Base-by-base conservation (phyloP, 352 stramenopile species). In the Globisporangium parvum region DNA sequence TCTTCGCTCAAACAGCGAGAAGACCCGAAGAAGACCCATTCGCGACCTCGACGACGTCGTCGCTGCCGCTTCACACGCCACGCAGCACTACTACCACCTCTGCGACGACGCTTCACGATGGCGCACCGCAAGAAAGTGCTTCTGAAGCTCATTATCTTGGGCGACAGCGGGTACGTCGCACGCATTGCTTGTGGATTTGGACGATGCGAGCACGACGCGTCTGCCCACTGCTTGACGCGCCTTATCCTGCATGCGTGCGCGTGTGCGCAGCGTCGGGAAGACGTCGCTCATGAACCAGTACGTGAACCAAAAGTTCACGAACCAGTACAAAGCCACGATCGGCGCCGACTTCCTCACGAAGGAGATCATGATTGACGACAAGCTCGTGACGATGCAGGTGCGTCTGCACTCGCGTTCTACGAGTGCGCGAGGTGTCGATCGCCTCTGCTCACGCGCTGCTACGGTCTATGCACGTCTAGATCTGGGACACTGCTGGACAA, bases 201-300 rank as follows among this genome's bases (percentile, higher is more conserved):
- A n/a, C n/a, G n/a, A n/a, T 44, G 39, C 41, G 15, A 4, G 10
- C 20, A 20, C 41, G 8, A 24, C 15, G 41, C 41, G 41, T 9
- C 17, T 12, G 20, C 18, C 3, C 20, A 51, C 23, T 50, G 52
- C 21, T 20, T 18, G 33, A 26, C 51, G 41, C 18, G n/a, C 5
- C 15, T 56, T 41, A 23, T 40, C 1, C 20, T 33, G 26, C 56
- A 35, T n/a, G 23, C 39, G 55, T 31, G 17, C 20, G 11, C 6
- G 26, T 23, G 31, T 50, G 8, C 26, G 28, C 63, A 98, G 96
- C 45, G 97, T 99, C 31, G 96, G 97, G 55, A 99, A 99, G 81
- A 99, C 97, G 47, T 98, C 93, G 47, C 76, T 99, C 35, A 99
- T 99, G 97, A 98, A 99, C 77, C 95, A 98, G 69, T 99, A 98